phyloP scores from a whole-genome alignment of 495 filamentous ascomycete genomes.

The Hyaloscypha hepaticicola region DNA sequence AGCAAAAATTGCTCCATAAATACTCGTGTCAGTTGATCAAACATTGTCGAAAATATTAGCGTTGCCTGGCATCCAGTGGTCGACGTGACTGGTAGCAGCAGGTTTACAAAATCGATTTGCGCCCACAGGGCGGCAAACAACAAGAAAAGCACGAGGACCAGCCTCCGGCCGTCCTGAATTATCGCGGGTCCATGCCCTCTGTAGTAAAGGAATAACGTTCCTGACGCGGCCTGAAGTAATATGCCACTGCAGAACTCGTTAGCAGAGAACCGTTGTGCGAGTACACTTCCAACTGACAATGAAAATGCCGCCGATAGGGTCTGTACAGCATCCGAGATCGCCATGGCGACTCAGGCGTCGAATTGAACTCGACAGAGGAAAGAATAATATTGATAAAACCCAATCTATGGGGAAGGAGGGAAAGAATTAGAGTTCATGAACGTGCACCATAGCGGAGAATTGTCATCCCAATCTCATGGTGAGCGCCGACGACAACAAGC shows the following conservation, averaged over 20 bases:
- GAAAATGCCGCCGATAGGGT: conserved; percentile 53
- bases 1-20: conserved; percentile 51
- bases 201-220: conserved; percentile 49
- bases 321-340: conserved; percentile 44
- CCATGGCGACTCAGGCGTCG: conserved; percentile 30
- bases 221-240: conserved; percentile 51
- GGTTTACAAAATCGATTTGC: conserved; percentile 46
- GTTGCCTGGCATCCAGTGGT: conserved; percentile 47
- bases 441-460: conserved; percentile 33
- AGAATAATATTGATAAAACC: conserved; percentile 41
- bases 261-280: not conserved
- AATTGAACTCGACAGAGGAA: conserved; percentile 30
- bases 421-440: conserved; percentile 36
- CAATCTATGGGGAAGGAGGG: conserved; percentile 51
- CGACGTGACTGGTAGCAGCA: conserved; percentile 43
- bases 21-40: conserved; percentile 52
- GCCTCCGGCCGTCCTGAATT: conserved; percentile 59
- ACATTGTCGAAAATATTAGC: conserved; percentile 47
- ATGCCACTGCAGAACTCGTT: conserved; percentile 43
- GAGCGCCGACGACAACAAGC: conserved; percentile 33
- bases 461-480: conserved; percentile 33
- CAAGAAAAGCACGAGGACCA: conserved; percentile 58
- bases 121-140: conserved; percentile 51
- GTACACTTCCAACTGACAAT: conserved; percentile 42
- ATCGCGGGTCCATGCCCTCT: conserved; percentile 48